phyloP scores from a whole-genome alignment of 441 rosid genomes.

The Pelargonium citronellum region DNA sequence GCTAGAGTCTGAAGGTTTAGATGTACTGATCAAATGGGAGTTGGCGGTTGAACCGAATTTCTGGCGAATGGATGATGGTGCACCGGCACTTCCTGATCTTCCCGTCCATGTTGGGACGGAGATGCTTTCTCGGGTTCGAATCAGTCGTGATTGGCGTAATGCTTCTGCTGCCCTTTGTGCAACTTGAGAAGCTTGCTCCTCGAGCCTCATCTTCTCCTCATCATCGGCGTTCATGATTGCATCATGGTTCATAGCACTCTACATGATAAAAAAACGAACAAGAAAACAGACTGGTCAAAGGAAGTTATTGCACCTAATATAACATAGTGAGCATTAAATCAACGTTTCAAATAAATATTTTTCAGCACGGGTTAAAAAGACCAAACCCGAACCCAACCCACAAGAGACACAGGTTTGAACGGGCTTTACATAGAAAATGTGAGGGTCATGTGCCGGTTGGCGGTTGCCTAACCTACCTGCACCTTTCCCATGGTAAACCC shows the following conservation, averaged over 20 bases:
- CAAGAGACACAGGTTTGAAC: no score
- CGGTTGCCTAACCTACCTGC: no score
- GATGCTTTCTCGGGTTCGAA: constrained; percentile 63
- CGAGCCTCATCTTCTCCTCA: constrained; percentile 76
- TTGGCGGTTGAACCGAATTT: constrained; percentile 68
- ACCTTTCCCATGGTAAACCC: no score
- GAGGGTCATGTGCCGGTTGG: no score
- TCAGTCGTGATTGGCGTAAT: constrained; percentile 73
- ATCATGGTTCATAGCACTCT: constrained; percentile 95
- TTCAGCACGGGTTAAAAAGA: no score
- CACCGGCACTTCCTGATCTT: constrained; percentile 86
- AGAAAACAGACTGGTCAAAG: not conserved
- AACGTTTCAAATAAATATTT: no score
- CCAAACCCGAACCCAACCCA: no score
- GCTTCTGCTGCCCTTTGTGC: constrained; percentile 95
- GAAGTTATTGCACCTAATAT: not conserved
- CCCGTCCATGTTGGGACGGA: constrained; percentile 97
- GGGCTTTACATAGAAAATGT: no score
- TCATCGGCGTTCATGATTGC: constrained; percentile 62
- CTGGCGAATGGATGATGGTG: constrained; percentile 58
- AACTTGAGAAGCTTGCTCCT: constrained; percentile 84
- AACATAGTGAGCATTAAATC: no score
- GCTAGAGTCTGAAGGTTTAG: constrained; percentile 32
- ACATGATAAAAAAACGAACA: not conserved
- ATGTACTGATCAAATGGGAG: constrained; percentile 36